Conservation (phyloP, 2,329 filamentous ascomycete species). For the Nemania bipapillata region DNA sequence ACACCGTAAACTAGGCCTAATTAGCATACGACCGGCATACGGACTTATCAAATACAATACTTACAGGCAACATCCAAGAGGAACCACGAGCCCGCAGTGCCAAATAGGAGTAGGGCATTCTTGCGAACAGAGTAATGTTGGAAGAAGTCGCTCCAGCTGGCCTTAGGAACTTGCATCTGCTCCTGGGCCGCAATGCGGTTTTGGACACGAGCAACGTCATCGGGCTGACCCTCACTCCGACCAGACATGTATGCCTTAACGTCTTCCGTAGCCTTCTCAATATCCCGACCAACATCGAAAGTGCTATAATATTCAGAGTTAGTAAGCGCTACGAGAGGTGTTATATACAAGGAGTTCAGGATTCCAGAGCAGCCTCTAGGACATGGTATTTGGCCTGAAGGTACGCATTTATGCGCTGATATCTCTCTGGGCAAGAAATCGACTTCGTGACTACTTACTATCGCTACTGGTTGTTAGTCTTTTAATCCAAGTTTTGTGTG, state of each 20-base stretch:
- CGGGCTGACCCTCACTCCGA: conserved; percentile 69
- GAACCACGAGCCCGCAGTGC: conserved; percentile 88
- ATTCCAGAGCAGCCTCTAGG: too few relatives aligned
- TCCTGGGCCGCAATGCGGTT: conserved; percentile 64
- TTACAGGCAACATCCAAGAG: conserved; percentile 64
- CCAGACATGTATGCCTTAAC: conserved; percentile 78
- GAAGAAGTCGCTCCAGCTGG: conserved; percentile 77
- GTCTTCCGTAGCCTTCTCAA: conserved; percentile 78
- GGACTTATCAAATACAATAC: conserved; percentile 45
- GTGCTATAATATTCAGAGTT: conserved; percentile 57
- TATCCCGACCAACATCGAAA: conserved; percentile 80
- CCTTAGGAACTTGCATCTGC: conserved; percentile 72
- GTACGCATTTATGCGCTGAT: not conserved
- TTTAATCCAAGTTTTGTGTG: not conserved
- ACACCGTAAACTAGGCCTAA: conserved; percentile 66
- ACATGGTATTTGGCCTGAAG: not conserved
- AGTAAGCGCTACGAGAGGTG: too few relatives aligned
- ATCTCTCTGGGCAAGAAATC: not conserved
- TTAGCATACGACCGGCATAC: conserved; percentile 16
- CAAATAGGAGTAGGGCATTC: conserved; percentile 76
- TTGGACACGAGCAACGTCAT: conserved; percentile 72
- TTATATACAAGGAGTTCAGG: too few relatives aligned
- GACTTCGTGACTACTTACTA: conserved; percentile 58
- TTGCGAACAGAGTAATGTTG: conserved; percentile 76
- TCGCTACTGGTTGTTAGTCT: conserved; percentile 56